Percentiles rank a stretch among this genome's conserved stretches.
Conservation (phyloP, 441 rosid genomes). For the Pelargonium fulgidum region DNA sequence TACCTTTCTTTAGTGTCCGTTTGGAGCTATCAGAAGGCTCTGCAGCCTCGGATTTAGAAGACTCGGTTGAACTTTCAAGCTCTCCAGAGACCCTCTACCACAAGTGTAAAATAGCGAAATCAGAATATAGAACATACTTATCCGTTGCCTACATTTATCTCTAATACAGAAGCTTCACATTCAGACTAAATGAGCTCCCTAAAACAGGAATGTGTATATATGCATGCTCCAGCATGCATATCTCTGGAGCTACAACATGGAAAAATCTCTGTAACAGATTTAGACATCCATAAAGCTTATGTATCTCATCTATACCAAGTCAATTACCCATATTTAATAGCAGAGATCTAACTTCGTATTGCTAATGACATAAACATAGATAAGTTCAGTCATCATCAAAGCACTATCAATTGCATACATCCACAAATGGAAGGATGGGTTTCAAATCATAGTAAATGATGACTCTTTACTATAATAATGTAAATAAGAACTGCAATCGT, state of each 20-base stretch:
- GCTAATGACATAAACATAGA: not conserved
- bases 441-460: not conserved
- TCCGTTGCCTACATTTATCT: not conserved
- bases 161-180: not conserved
- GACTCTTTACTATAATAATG: not conserved
- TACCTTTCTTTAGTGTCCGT: constrained; percentile 67
- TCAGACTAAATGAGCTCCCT: not conserved
- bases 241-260: not conserved
- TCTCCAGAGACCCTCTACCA: constrained; percentile 51
- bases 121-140: constrained; percentile 17
- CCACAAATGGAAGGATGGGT: not conserved
- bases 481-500: not conserved
- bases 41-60: constrained; percentile 40
- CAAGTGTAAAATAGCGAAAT: constrained; percentile 18
- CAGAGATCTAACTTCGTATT: not conserved
- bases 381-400: not conserved
- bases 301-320: not conserved
- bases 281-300: not conserved
- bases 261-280: not conserved
- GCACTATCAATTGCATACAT: constrained; percentile 2
- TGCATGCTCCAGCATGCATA: not conserved
- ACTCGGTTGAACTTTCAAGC: constrained; percentile 41
- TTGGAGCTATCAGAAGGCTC: constrained; percentile 45
- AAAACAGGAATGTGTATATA: not conserved
- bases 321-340: not conserved